phyloP scores from a whole-genome alignment of 345 rosid genomes.

The Reutealis trisperma region DNA sequence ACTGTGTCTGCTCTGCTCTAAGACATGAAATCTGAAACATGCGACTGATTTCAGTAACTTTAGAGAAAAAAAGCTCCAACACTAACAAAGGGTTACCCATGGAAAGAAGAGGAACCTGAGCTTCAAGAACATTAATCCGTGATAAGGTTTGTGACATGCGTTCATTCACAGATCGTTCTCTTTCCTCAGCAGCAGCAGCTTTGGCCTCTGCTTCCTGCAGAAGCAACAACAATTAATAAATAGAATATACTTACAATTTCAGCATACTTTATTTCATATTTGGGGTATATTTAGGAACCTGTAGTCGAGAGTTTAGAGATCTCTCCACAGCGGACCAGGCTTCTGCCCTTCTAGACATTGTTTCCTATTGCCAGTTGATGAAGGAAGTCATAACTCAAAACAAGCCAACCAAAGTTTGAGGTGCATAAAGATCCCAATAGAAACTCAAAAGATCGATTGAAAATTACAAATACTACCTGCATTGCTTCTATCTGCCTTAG shows the following conservation, averaged over 20 bases:
- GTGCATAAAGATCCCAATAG: not conserved
- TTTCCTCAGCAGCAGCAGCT: conserved; percentile 93
- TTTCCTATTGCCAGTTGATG: conserved; percentile 59
- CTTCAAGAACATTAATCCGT: conserved; percentile 95
- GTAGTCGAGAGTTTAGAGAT: conserved; percentile 78
- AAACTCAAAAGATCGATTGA: conserved; percentile 9
- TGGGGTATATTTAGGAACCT: conserved; percentile 51
- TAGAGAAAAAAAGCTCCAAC: conserved; percentile 14
- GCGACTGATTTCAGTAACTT: conserved; percentile 32
- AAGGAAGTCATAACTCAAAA: conserved; percentile 18
- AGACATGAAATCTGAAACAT: conserved; percentile 84
- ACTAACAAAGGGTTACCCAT: conserved; percentile 15
- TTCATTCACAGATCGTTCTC: conserved; percentile 84
- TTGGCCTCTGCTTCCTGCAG: conserved; percentile 90
- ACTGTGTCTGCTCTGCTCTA: conserved; percentile 92
- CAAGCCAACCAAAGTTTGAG: not conserved
- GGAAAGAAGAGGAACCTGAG: conserved; percentile 62
- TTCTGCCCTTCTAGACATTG: conserved; percentile 84
- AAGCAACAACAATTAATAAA: conserved; percentile 9
- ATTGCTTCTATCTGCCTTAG: conserved; percentile 97
- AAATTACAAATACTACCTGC: conserved; percentile 58
- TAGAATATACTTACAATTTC: conserved; percentile 6
- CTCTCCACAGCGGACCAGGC: conserved; percentile 99
- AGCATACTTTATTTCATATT: conserved; percentile 1
- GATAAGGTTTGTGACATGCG: conserved; percentile 96